Evolutionary conservation across 202 grass and related monocot species (phyloP), one percentile per base, ranked within the genome.

Genomic region (Miscanthus sacchariflorus): DNA sequence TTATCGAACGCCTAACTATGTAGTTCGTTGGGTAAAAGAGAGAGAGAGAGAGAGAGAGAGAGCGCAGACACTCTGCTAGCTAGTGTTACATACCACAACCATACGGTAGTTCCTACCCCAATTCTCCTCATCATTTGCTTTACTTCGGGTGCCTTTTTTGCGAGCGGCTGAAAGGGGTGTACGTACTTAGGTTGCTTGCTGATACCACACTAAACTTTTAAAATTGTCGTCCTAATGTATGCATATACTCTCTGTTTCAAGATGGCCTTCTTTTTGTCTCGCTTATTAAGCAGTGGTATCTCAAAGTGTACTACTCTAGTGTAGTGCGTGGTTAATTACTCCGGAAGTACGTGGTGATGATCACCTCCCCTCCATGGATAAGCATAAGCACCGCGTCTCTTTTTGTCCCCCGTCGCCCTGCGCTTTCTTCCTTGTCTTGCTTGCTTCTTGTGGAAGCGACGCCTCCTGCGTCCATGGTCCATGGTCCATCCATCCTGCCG

Each of bases 381-480:
- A 61, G 56, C 21, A 84, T 91, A 49, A 80, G 76, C 69, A 74
- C 33, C 40, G 3, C 46, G 80, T 91, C 81, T 15, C 63, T 85
- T 84, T 84, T 70, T 14, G 4, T 3, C 40, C 6, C 21, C 17
- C 19, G 18, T 9, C 49, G 4, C 48, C 48, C 14, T 4, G 23
- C 28, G 9, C 69, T 74, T 44, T 83, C 3, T 24, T 5, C 23
- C 27, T 23, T 8, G 72, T 44, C 54, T 90, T 85, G 85, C 89
- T 84, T 91, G 85, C 90, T 84, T 91, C 76, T 42, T 72, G n/a
- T 38, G 23, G 61, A 90, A 90, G 89, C 74, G 44, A 90, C 19
- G 68, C 42, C 40, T 54, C 81, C 25, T 14, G 15, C n/a, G 15
- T 12, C 39, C 42, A 21, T 23, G 58, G 46, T 48, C 24, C 23